Evolutionary conservation across 2,329 filamentous ascomycete species (phyloP).

Genomic region (Aspergillus vadensis): DNA sequence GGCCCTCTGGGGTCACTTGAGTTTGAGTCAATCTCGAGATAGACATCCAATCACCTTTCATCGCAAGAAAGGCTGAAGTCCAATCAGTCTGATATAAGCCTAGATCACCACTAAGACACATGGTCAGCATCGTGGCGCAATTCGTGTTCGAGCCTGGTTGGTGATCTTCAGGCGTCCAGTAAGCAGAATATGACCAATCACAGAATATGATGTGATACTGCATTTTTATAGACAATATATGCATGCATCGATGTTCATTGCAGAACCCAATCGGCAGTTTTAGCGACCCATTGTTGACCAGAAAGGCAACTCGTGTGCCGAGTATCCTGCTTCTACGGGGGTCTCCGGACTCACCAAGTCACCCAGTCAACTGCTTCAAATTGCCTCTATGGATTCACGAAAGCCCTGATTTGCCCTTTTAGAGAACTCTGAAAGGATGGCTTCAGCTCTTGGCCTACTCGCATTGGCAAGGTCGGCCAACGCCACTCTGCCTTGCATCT

Average conservation of each 20-base stretch:
- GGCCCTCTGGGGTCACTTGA: neutral
- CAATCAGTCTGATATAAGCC: neutral
- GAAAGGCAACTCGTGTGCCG: neutral
- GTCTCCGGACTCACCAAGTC: neutral
- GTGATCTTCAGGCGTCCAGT: neutral
- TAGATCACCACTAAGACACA: neutral
- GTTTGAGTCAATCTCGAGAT: neutral
- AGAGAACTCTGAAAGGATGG: no score
- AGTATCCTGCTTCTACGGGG: no score
- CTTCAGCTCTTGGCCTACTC: neutral
- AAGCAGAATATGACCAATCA: conserved; percentile 1
- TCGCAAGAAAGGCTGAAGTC: neutral
- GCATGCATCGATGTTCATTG: neutral
- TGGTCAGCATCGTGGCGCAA: neutral
- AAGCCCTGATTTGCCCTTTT: no score
- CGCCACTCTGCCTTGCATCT: neutral
- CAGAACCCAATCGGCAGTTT: neutral
- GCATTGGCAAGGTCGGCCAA: no score
- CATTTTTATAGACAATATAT: conserved; percentile 5
- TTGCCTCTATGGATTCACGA: no score
- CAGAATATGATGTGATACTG: neutral
- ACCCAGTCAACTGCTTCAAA: neutral
- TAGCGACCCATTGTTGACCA: neutral
- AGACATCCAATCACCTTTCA: neutral
- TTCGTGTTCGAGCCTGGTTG: neutral